Base-by-base conservation (phyloP, 352 stramenopile genomes). In the Phytopythium oedochilum region DNA sequence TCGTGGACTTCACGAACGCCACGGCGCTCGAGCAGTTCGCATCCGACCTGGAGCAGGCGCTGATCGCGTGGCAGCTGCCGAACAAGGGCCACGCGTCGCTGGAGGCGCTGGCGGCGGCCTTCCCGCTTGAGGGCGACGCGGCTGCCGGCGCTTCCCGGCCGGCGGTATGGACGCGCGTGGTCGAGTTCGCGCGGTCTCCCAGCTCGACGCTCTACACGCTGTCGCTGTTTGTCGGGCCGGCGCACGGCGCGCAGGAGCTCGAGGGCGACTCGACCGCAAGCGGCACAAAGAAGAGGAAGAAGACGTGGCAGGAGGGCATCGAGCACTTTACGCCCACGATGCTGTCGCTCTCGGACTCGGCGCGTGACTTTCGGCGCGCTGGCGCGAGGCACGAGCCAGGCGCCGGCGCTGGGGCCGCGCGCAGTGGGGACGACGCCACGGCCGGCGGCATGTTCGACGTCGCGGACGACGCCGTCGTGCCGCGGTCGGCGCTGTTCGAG, bases 1-100 rank as follows among this genome's bases (percentile, higher is more conserved):
- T 92, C 59, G 78, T 94, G 44, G 83, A 94, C 66, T 94, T 89
- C 53, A 94, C 83, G 53, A 94, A 92, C 60, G 83, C 82, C 50
- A 94, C 83, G 32, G 67, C 66, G 57, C 69, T 84, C 46, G 83
- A 94, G 65, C 78, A 89, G 66, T 89, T 94, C 68, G 62, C 88
- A 15, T 75, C 83, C 25, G 80, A 87, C 60, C 42, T 88, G 32
- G 83, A 94, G 65, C 79, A 91, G 62, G 71, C 73, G 50, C 71
- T 94, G 23, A 78, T 88, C 34, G 56, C 60, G 25, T 94, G 83
- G 83, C 70, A 83, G 28, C 60, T 94, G 22, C 51, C 63, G 8
- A 73, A 77, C 60, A 86, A 89, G 50, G 81, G 83, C 60, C 74
- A 91, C 62, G 71, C 77, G 46, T 71, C 78, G 23, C 43, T 73